These are phyloP conservation scores for Rutstroemia sp. DNA, from an alignment of 2,329 filamentous ascomycete species.

Conservation along the genomic window DNA sequence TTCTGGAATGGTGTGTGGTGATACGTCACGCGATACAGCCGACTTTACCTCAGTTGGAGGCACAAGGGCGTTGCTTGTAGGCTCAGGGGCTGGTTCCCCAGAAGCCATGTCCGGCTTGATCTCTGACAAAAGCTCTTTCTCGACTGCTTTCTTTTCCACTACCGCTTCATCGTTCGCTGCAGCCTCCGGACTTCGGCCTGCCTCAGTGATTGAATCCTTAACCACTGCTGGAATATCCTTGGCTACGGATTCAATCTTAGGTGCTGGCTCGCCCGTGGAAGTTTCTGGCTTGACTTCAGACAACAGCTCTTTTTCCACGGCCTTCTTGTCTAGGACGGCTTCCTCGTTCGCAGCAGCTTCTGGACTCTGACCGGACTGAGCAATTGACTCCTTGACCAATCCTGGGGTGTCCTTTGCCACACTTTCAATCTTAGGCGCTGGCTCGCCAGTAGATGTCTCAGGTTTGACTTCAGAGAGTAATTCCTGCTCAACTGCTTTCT, in stretches of 20 bases:
- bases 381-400: slow-evolving; percentile 51
- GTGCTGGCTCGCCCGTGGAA: slow-evolving; percentile 25
- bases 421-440: slow-evolving; percentile 17
- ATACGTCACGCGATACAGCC: slow-evolving; percentile 21
- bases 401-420: slow-evolving; percentile 45
- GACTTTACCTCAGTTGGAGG: neutral
- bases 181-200: slow-evolving; percentile 62
- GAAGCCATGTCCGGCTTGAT: slow-evolving; percentile 37
- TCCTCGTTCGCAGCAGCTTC: slow-evolving; percentile 64
- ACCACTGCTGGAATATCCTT: slow-evolving; percentile 48
- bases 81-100: slow-evolving; percentile 24
- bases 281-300: slow-evolving; percentile 47
- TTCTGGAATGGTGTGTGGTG: slow-evolving; percentile 20
- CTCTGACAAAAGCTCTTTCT: slow-evolving; percentile 65
- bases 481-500: slow-evolving; percentile 67
- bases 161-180: slow-evolving; percentile 61
- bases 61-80: neutral
- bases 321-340: slow-evolving; percentile 68
- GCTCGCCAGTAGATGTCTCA: slow-evolving; percentile 24
- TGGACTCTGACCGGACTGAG: slow-evolving; percentile 51
- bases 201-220: slow-evolving; percentile 48
- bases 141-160: slow-evolving; percentile 65
- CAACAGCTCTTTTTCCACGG: slow-evolving; percentile 66
- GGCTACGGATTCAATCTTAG: slow-evolving; percentile 32
- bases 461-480: slow-evolving; percentile 57